These are phyloP conservation scores for Sugiyamaella smithiae DNA, from an alignment of 805 yeast species.

Conservation along the genomic window DNA sequence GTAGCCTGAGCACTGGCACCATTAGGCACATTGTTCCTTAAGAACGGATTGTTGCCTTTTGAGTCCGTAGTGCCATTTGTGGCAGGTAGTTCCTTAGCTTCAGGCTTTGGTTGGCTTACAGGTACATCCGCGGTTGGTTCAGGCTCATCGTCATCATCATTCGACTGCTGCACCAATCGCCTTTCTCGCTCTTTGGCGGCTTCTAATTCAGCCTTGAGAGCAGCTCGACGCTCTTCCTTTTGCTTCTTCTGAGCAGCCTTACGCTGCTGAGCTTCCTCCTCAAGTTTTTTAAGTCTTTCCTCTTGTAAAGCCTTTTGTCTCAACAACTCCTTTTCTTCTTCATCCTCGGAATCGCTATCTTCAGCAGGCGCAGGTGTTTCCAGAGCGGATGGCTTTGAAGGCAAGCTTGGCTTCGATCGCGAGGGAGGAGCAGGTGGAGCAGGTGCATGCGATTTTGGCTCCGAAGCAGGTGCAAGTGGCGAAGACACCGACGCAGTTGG, in stretches of 20 bases:
- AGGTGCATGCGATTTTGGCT: constrained; percentile 14
- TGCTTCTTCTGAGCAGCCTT: constrained; percentile 13
- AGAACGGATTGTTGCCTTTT: constrained; percentile 20
- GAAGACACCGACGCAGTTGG: constrained; percentile 14
- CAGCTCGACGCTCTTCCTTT: constrained; percentile 33
- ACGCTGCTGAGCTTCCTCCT: constrained; percentile 19
- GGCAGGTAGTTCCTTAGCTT: not conserved
- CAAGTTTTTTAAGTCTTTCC: constrained; percentile 25
- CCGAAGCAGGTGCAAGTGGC: constrained; percentile 4
- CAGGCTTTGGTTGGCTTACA: constrained; percentile 3
- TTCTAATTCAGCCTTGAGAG: constrained; percentile 24
- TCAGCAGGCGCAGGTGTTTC: constrained; percentile 15
- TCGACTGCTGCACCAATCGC: constrained; percentile 16
- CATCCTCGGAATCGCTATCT: constrained; percentile 19
- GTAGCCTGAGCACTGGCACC: constrained; percentile 13
- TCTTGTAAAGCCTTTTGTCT: constrained; percentile 25
- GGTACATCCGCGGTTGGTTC: constrained; percentile 17
- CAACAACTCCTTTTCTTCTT: constrained; percentile 35
- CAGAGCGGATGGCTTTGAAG: too few relatives aligned
- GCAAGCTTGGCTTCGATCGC: constrained; percentile 5
- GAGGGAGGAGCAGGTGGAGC: constrained; percentile 23
- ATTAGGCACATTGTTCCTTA: not conserved
- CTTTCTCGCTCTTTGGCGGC: constrained; percentile 30
- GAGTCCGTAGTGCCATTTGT: not conserved
- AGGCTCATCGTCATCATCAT: not conserved